A percentile compares a stretch with the other conserved stretches of the same genome.
These are phyloP conservation scores for Candida anutae DNA, from an alignment of 1,139 yeast genomes.

Conservation along the genomic window DNA sequence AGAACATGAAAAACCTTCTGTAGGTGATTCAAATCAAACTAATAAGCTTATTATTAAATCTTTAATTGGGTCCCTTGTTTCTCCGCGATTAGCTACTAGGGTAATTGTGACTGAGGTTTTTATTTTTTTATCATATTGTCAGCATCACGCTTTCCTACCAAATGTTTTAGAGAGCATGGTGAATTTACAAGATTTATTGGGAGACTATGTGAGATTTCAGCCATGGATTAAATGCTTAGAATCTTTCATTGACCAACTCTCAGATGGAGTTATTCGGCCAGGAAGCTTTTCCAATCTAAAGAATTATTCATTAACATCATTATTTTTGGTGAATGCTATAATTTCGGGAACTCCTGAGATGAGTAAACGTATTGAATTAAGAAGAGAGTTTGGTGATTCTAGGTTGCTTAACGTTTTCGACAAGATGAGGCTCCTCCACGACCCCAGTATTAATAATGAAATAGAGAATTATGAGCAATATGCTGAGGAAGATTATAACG, in stretches of 20 bases:
- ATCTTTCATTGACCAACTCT: slow-evolving; percentile 25
- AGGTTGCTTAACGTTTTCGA: slow-evolving; percentile 32
- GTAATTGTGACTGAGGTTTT: slow-evolving; percentile 37
- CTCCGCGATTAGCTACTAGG: slow-evolving; percentile 36
- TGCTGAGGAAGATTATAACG: slow-evolving; percentile 34
- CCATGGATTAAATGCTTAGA: slow-evolving; percentile 38
- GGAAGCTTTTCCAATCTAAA: slow-evolving; percentile 18
- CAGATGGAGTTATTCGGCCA: slow-evolving; percentile 11
- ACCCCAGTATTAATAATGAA: slow-evolving; percentile 36
- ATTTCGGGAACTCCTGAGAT: slow-evolving; percentile 27
- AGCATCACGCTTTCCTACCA: slow-evolving; percentile 17
- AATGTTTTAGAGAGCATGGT: slow-evolving; percentile 27
- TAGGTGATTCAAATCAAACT: slow-evolving; percentile 4
- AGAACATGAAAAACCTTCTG: slow-evolving; percentile 8
- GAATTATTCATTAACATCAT: slow-evolving; percentile 38
- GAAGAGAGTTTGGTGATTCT: slow-evolving; percentile 36
- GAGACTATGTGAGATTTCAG: slow-evolving; percentile 30
- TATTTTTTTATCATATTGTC: slow-evolving; percentile 26
- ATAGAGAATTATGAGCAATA: slow-evolving; percentile 34
- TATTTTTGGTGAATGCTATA: slow-evolving; percentile 36
- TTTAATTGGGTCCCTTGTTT: slow-evolving; percentile 29
- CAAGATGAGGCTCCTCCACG: slow-evolving; percentile 26
- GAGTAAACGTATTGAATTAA: slow-evolving; percentile 23
- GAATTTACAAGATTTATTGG: slow-evolving; percentile 26
- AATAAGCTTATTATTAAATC: slow-evolving; percentile 28